Base-by-base conservation (phyloP, 176 grass and related monocot species). In the Oryza brachyantha region DNA sequence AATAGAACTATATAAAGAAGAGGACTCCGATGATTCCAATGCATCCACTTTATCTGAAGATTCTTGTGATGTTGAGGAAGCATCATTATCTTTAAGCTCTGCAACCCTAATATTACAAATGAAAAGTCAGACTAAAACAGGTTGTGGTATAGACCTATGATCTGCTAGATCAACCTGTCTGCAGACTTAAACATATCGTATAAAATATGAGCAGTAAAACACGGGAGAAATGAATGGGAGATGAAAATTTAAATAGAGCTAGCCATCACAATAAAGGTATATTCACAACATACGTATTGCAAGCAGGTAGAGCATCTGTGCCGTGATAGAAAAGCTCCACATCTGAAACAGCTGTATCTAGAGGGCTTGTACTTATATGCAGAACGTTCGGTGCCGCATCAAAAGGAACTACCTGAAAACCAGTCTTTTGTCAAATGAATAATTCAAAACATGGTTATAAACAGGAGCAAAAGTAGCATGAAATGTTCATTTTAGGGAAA, bases 1-100 rank as follows among this genome's bases (percentile, higher is more conserved):
- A 79, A 80, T 59, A 77, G 92, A 98, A 81, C 86, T 80, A 91
- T 73, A 86, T 62, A 81, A 88, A 63, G 83, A 97, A 71, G 93
- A 97, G 68, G 76, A 86, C 36, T 86, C 92, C 34, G 88, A 94
- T 73, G 77, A 86, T 82, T 90, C 75, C 42, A 83, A 76, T 34
- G 64, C 65, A 83, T 98, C 83, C 26, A 73, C 73, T 66, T 76
- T 84, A 75, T 85, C 76, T 82, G 87, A 90, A 83, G 70, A 94
- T 76, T 93, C 86, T 66, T 90, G 79, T 58, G 92, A 94, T 73
- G 78, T 80, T 60, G 61, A 88, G 84, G 73, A 84, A 73, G 69
- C 52, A 80, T 93, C 90, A 83, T 60, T 81, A 77, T 87, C 65
- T 52, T 89, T 86, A 76, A 73, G 80, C 83, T 72, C 78, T 72